A percentile compares a stretch with the other conserved stretches of the same genome.
These are phyloP conservation scores for Anthracocystis setariae DNA, from an alignment of 1,284 basidiomycete species.

Conservation along the genomic window DNA sequence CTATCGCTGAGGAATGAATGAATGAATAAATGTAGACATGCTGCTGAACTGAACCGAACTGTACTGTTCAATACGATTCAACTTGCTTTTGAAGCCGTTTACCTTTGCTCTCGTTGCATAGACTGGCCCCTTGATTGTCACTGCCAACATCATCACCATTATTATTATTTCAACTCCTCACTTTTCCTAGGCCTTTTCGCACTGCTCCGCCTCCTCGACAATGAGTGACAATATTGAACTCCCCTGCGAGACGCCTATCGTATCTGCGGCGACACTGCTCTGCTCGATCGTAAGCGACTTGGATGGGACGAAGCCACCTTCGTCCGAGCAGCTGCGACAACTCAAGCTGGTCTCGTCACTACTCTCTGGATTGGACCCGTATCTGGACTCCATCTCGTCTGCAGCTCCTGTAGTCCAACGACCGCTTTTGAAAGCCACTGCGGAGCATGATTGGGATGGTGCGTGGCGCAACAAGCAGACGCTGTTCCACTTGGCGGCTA, in stretches of 20 bases:
- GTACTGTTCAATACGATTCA: too few relatives aligned
- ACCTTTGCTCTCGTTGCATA: too few relatives aligned
- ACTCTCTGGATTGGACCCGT: conserved; percentile 44
- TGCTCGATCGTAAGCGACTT: conserved; percentile 34
- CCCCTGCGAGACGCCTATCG: conserved; percentile 45
- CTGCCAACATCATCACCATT: not conserved
- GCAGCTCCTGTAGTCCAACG: conserved; percentile 33
- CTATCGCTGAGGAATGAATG: too few relatives aligned
- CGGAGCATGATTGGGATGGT: conserved; percentile 47
- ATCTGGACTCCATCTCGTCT: conserved; percentile 46
- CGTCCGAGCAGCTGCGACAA: conserved; percentile 19
- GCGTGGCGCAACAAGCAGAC: conserved; percentile 36
- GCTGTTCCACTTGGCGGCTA: conserved; percentile 35
- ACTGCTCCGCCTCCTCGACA: not conserved
- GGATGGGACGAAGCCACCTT: conserved; percentile 4
- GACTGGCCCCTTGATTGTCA: not conserved
- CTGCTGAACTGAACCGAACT: too few relatives aligned
- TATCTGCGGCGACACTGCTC: conserved; percentile 40
- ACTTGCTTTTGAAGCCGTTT: too few relatives aligned
- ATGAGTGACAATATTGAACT: conserved; percentile 36
- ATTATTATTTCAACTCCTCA: too few relatives aligned
- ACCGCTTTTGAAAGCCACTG: conserved; percentile 46
- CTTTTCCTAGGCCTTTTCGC: too few relatives aligned
- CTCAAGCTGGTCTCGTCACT: conserved; percentile 38
- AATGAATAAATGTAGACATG: too few relatives aligned